Evolutionary conservation across 768 basidiomycete genomes (phyloP), one percentile per base, ranked within the genome.

Genomic region (Pleurotus sapidus): DNA sequence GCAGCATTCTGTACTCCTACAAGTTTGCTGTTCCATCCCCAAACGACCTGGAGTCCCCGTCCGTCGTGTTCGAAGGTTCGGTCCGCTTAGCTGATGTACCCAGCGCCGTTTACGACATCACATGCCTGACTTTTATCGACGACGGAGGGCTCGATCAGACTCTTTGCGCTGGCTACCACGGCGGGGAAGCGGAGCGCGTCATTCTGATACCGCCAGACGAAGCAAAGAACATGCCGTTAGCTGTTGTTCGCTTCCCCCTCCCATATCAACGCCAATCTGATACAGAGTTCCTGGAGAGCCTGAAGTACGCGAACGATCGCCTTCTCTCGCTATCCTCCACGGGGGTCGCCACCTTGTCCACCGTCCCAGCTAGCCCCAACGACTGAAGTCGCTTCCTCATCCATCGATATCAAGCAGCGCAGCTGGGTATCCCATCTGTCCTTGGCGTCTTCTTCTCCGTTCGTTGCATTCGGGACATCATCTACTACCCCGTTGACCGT

Each of bases 351-450:
- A 71, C 71, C 30, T 67, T 84, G 51, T 66, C 66, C 56, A 63
- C 74, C 55, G 56, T 68, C 2, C 39, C 51, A 8, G 15, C 20
- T 8, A 23, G 20, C 17, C 17, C 23, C 17, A 25, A 54, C 18
- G 57, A 59, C n/a, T 50, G 57, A 61, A 46, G 55, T 59, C 40
- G 15, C 24, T 14, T 24, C 63, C n/a, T 55, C 63, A 53, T 45
- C 59, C 9, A 67, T 86, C 39, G 68, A 82, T 46, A 68, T 91
- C 37, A 67, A 76, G 43, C 60, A 70, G 3, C 84, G 83, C 42
- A 80, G 84, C 62, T 93, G 91, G 91, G 69, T 77, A 5, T 80
- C 82, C 17, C 75, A 84, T 60, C 78, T 92, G 53, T 83, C 73
- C 54, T 68, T 79, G 47, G 66, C 75, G 7, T 71, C 82, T 12